Evolutionary conservation across 768 basidiomycete species (phyloP), one percentile per base, ranked within the genome.

Genomic region (Xerocomellus amylosporus): DNA sequence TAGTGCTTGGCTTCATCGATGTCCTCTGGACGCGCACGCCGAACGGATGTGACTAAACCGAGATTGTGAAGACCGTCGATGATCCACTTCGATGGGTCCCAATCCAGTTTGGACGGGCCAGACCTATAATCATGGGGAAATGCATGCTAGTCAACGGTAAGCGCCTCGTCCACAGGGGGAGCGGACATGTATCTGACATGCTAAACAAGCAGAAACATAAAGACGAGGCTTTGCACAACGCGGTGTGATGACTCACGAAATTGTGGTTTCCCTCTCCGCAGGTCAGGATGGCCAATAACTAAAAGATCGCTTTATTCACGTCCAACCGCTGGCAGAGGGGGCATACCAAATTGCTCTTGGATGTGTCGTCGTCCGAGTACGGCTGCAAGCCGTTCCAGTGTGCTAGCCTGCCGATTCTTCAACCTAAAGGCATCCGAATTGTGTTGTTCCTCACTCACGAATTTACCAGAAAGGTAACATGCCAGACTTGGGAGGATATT

Each of bases 61-160:
- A 58, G 22, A 12, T 26, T 30, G 43, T 37, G 47, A 20, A 57
- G 55, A 17, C 36, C 37, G 17, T 57, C 42, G 24, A 50, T 57
- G 33, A 57, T 46, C 56, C 56, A 57, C 37, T 57, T 58, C n/a
- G 56, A 57, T 19, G 56, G 55, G 26, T 58, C 56, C 56, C 56
- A 58, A 22, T 58, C 55, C 19, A 58, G 28, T 30, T 33, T 50
- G 26, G 47, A 58, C 20, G 56, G 56, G 10, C 56, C 47, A 22
- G 56, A 57, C 20, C 56, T 44, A 26, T 58, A 58, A 36, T 58
- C 56, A 31, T 58, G 55, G n/a, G 56, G 55, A 45, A 58, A 58
- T 14, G 56, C n/a, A 14, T 58, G 55, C 56, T 58, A 42, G 13
- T 9, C 33, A 42, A 37, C 4, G 30, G 55, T 56, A 14, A 56